Conservation (phyloP, 257 asterid species). For the Solanum virginianum region DNA sequence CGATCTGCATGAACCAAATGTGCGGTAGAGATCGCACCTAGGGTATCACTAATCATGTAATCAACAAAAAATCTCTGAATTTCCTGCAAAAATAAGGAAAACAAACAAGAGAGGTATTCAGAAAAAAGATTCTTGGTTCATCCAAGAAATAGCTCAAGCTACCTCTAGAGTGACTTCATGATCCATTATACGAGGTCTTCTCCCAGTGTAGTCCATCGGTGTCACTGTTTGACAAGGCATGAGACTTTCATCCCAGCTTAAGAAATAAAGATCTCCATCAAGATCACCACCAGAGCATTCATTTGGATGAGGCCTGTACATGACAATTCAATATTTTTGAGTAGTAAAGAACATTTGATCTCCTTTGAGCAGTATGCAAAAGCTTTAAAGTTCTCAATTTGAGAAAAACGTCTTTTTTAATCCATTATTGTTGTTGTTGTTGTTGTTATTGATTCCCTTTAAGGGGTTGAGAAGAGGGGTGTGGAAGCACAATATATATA, state of each 20-base stretch:
- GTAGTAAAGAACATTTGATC: background rate
- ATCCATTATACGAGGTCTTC: conserved; percentile 73
- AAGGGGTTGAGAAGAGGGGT: background rate
- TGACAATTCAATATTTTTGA: background rate
- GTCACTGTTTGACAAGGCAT: conserved; percentile 55
- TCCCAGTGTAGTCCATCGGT: conserved; percentile 93
- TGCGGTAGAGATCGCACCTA: conserved; percentile 81
- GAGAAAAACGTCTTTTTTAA: background rate
- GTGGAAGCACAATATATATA: background rate
- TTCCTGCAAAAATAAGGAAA: conserved; percentile 43
- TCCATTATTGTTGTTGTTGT: background rate
- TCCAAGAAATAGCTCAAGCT: conserved; percentile 4
- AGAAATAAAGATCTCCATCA: conserved; percentile 83
- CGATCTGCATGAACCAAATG: conserved; percentile 86
- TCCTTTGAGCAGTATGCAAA: background rate
- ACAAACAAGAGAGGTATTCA: background rate
- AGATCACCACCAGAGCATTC: conserved; percentile 99
- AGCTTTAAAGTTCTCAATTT: background rate
- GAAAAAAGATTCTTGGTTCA: background rate
- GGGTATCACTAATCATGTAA: conserved; percentile 76
- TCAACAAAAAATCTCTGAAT: conserved; percentile 79
- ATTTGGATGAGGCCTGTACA: conserved; percentile 90
- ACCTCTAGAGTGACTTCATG: conserved; percentile 84
- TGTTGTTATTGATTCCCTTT: background rate
- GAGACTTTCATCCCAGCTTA: conserved; percentile 81